Evolutionary conservation across 768 basidiomycete species (phyloP).

Genomic region (Trametes meyenii): DNA sequence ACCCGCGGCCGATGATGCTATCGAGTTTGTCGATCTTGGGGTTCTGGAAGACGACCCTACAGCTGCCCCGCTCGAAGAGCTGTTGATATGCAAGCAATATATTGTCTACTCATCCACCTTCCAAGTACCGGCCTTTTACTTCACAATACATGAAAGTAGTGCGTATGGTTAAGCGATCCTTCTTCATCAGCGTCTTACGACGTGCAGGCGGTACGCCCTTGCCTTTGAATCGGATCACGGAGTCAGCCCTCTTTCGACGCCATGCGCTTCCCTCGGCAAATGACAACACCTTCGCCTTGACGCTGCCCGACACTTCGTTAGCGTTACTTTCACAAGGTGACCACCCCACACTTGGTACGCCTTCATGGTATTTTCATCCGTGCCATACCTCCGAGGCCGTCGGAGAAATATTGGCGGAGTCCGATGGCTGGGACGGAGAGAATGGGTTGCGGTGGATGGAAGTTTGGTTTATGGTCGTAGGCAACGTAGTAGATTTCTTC

Average conservation of each 20-base stretch:
- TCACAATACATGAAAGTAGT: constrained; percentile 70
- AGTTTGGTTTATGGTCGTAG: constrained; percentile 78
- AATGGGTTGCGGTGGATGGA: constrained; percentile 59
- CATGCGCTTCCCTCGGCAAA: constrained; percentile 47
- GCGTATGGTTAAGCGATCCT: constrained; percentile 39
- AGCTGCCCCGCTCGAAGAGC: constrained; percentile 23
- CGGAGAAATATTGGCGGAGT: constrained; percentile 65
- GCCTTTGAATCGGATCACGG: constrained; percentile 54
- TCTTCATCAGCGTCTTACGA: neutral
- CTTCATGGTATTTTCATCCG: constrained; percentile 88
- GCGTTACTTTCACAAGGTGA: constrained; percentile 87
- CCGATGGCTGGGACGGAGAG: constrained; percentile 36
- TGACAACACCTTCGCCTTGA: constrained; percentile 57
- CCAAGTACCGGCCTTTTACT: constrained; percentile 84
- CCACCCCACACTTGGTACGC: constrained; percentile 74
- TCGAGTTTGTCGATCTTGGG: constrained; percentile 15
- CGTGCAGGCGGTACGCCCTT: constrained; percentile 66
- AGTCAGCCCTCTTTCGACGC: constrained; percentile 61
- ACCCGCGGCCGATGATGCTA: constrained; percentile 13
- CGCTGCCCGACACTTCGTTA: constrained; percentile 54
- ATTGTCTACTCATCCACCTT: constrained; percentile 80
- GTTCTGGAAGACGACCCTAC: constrained; percentile 41
- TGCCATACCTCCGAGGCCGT: constrained; percentile 74
- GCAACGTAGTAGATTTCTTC: constrained; percentile 58
- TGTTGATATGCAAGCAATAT: constrained; percentile 59